phyloP scores from a whole-genome alignment of 768 basidiomycete genomes.

The Rhodotorula babjevae region DNA sequence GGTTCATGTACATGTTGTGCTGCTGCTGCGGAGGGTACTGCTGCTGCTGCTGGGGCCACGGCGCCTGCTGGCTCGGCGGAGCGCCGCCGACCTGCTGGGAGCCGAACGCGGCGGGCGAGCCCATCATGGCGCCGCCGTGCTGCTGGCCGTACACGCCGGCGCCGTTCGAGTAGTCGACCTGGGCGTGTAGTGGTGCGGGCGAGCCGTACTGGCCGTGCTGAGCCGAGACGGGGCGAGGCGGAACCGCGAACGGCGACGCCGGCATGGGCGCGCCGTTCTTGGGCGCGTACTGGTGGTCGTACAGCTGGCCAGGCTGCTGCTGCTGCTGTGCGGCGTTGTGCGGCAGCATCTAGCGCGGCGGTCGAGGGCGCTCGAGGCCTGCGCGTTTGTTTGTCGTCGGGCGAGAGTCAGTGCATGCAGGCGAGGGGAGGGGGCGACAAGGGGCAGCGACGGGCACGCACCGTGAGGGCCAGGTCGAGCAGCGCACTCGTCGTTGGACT shows the following conservation, averaged over 20 bases:
- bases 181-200: not conserved
- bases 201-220: not conserved
- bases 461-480: not conserved
- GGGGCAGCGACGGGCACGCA: not conserved
- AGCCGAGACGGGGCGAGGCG: not conserved
- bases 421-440: not conserved
- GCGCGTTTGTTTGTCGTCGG: not conserved
- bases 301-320: not conserved
- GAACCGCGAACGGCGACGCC: not conserved
- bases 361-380: too few relatives aligned
- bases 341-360: not conserved
- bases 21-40: not conserved
- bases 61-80: not conserved
- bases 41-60: constrained; percentile 1
- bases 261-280: not conserved
- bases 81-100: not conserved
- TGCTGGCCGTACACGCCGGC: not conserved
- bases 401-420: not conserved
- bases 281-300: not conserved
- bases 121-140: too few relatives aligned
- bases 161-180: not conserved
- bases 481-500: too few relatives aligned
- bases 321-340: too few relatives aligned
- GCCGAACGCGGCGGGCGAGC: not conserved
- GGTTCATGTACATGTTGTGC: not conserved